Base-by-base conservation (phyloP, 1,284 basidiomycete genomes). In the Trichosporon coremiiforme region DNA sequence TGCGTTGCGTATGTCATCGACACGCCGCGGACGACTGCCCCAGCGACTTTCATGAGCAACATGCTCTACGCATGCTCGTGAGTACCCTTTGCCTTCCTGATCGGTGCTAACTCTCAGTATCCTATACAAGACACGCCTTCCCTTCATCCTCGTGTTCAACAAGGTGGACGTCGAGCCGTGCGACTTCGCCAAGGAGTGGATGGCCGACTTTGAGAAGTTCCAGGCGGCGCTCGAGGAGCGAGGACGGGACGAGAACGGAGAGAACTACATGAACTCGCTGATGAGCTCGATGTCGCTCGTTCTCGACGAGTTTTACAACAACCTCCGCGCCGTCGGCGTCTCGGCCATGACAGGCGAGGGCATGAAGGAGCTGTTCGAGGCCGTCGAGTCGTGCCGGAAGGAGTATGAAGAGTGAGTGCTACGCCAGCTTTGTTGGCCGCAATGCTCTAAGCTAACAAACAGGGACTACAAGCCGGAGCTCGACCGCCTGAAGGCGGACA, bases 251-350 rank as follows among this genome's bases (percentile, higher is more conserved):
- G 87, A 90, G 9, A 92, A 93, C 72, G 95, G 94, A 60, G 95
- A 96, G 78, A 96, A 93, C 60, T 99, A 98, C 83, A 97, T 98
- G 94, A 97, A 94, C 83, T 95, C 93, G 79, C 86, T 99, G 73
- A 99, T 99, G 96, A 95, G 97, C 77, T 95, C 92, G 80, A 99
- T 99, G 97, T 95, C 94, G 81, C 85, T 99, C 64, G 95, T 99
- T 7, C 85, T 99, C 68, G 97, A 99, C 80, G 97, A 99, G 81
- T 99, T 99, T 79, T 99, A 99, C 86, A 94, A 95, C 83, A 92
- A 97, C 77, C 85, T 99, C 63, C 92, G 92, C 85, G 89, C 95
- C 7, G 95, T 99, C 12, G 95, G 96, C 25, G 95, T 99, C 9
- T 96, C 94, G 13, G 96, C 96, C 57, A 88, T 94, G 86, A 98